phyloP scores from a whole-genome alignment of 106 monocot species.

The Apostasia ramifera region DNA sequence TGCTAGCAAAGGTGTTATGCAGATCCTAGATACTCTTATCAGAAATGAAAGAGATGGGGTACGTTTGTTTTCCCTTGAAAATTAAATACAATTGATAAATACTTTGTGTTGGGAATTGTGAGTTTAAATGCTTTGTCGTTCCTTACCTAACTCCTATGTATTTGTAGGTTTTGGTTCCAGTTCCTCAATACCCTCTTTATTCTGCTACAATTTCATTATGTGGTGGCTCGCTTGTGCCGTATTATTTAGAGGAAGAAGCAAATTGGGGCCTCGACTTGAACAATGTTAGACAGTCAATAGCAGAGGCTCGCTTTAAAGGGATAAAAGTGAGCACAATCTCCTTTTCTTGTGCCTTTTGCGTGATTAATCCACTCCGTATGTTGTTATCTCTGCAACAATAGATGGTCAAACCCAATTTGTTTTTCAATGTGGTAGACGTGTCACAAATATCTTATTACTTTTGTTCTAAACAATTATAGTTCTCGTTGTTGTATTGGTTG shows the following conservation, averaged over 20 bases:
- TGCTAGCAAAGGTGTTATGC: slow-evolving; percentile 99
- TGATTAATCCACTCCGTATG: no score
- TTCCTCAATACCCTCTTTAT: slow-evolving; percentile 99
- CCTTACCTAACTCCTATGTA: background rate
- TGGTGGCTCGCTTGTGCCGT: slow-evolving; percentile 95
- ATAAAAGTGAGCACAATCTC: slow-evolving; percentile 54
- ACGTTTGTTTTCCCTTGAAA: slow-evolving; percentile 12
- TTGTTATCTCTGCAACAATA: no score
- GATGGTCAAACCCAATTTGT: no score
- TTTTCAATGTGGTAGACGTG: no score
- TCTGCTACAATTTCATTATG: slow-evolving; percentile 82
- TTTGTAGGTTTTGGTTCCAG: slow-evolving; percentile 91
- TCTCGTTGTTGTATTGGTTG: no score
- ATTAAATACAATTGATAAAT: background rate
- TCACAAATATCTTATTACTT: no score
- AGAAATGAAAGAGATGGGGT: slow-evolving; percentile 95
- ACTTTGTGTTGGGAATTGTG: background rate
- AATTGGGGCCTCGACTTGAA: slow-evolving; percentile 97
- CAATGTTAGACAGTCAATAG: slow-evolving; percentile 48
- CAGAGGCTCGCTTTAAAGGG: slow-evolving; percentile 66
- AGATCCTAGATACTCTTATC: slow-evolving; percentile 77
- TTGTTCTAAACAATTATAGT: no score
- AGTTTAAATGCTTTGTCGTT: background rate
- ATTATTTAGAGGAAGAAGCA: slow-evolving; percentile 87
- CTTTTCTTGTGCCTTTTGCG: background rate